Evolutionary conservation across 2,329 filamentous ascomycete species (phyloP), one percentile per base, ranked within the genome.

Genomic region (Xylariaceae sp.): DNA sequence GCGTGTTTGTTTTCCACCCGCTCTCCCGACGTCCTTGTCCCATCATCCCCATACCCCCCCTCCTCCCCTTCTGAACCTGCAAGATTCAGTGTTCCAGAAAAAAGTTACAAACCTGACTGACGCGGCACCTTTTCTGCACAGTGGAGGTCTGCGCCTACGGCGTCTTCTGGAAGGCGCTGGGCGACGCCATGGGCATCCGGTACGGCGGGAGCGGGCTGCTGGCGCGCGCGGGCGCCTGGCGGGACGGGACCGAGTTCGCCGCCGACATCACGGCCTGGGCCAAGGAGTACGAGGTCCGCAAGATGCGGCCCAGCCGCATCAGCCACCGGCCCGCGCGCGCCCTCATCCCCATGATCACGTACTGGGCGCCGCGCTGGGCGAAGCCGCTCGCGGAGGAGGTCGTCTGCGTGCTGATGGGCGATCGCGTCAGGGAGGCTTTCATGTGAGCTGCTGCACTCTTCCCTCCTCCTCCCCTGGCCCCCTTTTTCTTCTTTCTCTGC

Each of bases 101-200:
- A n/a, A n/a, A n/a, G n/a, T n/a, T n/a, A n/a, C n/a, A n/a, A n/a
- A n/a, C n/a, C n/a, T n/a, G n/a, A n/a, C n/a, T n/a, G n/a, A n/a
- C n/a, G n/a, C n/a, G n/a, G n/a, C n/a, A n/a, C n/a, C n/a, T n/a
- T n/a, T n/a, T n/a, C n/a, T n/a, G n/a, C n/a, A n/a, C n/a, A n/a
- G n/a, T 88, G 57, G 84, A 89, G 55, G 55, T 64, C 8, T 83
- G 79, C 40, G 82, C 80, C 0, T 57, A 80, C 19, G 77, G 73
- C 12, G 77, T 74, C 0, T 76, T 83, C 48, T 88, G 81, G 82
- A 83, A 83, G 55, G 67, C 67, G 33, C 59, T 85, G 12, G 83
- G 82, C 11, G 77, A 86, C 45, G 72, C 74, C 33, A 81, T 88
- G 74, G 69, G 66, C 0, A 82, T 88, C 40, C 53, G 64, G 30